Conservation (phyloP, 2,329 filamentous ascomycete species). For the Periconia sp. region DNA sequence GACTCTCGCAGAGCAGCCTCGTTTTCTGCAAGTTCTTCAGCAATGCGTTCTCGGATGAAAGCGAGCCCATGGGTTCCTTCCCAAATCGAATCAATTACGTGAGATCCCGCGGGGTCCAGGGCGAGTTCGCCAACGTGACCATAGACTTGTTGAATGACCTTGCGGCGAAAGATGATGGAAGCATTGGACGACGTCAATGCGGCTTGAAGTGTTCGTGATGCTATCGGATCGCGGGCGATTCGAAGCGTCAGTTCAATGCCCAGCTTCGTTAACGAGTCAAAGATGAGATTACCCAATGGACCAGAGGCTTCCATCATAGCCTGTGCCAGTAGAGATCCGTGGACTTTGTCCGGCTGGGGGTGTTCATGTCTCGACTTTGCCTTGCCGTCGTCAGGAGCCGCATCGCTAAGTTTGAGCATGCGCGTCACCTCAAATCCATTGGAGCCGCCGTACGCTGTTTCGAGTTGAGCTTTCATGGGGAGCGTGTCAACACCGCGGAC, state of each 20-base stretch:
- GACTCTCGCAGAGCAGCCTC: slow-evolving; percentile 69
- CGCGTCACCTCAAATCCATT: slow-evolving; percentile 62
- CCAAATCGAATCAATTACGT: slow-evolving; percentile 72
- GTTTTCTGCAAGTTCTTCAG: slow-evolving; percentile 65
- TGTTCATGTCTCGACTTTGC: slow-evolving; percentile 34
- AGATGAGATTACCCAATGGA: slow-evolving; percentile 70
- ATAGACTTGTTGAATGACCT: slow-evolving; percentile 68
- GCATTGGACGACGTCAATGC: slow-evolving; percentile 63
- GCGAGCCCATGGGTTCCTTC: slow-evolving; percentile 67
- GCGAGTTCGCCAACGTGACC: slow-evolving; percentile 66
- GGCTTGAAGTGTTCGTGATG: slow-evolving; percentile 69
- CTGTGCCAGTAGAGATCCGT: slow-evolving; percentile 83
- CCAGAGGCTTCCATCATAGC: slow-evolving; percentile 79
- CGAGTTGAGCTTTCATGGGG: slow-evolving; percentile 62
- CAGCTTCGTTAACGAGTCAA: slow-evolving; percentile 62
- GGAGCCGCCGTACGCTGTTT: slow-evolving; percentile 60
- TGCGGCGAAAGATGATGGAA: slow-evolving; percentile 64
- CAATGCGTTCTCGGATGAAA: slow-evolving; percentile 71
- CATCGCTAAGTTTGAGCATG: slow-evolving; percentile 64
- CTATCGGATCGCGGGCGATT: slow-evolving; percentile 67
- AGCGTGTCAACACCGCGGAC: slow-evolving; percentile 67
- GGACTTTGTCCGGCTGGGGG: slow-evolving; percentile 64
- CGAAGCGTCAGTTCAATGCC: slow-evolving; percentile 59
- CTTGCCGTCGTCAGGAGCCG: slow-evolving; percentile 47
- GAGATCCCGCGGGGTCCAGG: slow-evolving; percentile 67